These are phyloP conservation scores for Physcia stellaris DNA, from an alignment of 495 filamentous ascomycete species.

Conservation along the genomic window DNA sequence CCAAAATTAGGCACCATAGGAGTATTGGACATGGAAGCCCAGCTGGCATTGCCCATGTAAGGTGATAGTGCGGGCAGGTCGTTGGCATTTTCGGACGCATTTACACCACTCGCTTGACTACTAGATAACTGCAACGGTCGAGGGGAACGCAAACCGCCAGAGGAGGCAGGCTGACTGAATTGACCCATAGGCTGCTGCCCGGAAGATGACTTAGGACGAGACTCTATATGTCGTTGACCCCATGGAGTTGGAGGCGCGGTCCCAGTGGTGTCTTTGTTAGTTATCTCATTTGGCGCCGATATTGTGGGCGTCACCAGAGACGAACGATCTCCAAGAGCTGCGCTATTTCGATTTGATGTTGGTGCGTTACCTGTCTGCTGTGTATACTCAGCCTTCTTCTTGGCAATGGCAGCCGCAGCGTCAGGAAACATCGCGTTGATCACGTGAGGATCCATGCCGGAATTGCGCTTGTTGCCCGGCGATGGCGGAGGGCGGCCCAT, in stretches of 20 bases:
- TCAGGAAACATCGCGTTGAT: constrained; percentile 99
- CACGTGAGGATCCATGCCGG: constrained; percentile 78
- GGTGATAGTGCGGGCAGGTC: constrained; percentile 83
- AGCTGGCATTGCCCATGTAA: constrained; percentile 77
- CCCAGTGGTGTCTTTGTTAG: constrained; percentile 35
- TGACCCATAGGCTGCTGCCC: constrained; percentile 91
- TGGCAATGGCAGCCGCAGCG: constrained; percentile 91
- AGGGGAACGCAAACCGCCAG: constrained; percentile 71
- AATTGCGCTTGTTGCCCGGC: constrained; percentile 72
- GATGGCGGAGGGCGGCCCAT: constrained; percentile 67
- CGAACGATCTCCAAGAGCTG: constrained; percentile 64
- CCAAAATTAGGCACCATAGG: constrained; percentile 85
- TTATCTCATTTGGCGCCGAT: constrained; percentile 49
- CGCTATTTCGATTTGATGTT: constrained; percentile 85
- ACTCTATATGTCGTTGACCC: constrained; percentile 44
- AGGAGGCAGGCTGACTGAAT: constrained; percentile 72
- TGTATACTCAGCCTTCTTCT: constrained; percentile 93
- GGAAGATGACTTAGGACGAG: constrained; percentile 81
- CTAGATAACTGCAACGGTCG: constrained; percentile 51
- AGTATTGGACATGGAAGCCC: constrained; percentile 97
- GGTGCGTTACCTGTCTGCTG: constrained; percentile 85
- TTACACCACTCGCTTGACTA: constrained; percentile 70
- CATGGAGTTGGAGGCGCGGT: constrained; percentile 66
- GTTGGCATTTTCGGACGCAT: constrained; percentile 50
- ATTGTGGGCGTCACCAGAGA: constrained; percentile 71